These are phyloP conservation scores for Acanthamoeba culbertsoni DNA, from an alignment of 208 protist species.

Conservation along the genomic window DNA sequence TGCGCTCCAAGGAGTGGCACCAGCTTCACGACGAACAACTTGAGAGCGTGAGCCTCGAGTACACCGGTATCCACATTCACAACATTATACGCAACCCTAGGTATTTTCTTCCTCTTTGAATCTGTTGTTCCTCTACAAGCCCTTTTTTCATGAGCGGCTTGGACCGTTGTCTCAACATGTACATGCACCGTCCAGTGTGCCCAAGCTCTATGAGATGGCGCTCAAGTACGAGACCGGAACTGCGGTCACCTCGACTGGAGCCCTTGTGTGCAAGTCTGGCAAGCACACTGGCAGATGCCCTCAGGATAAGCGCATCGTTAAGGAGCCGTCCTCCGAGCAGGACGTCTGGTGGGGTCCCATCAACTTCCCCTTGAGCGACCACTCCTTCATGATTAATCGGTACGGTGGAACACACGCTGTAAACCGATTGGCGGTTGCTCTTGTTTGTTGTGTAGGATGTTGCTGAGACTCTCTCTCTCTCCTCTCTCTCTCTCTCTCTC, in stretches of 20 bases:
- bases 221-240: constrained; percentile 55
- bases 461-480: neutral
- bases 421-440: no score
- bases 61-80: constrained; percentile 11
- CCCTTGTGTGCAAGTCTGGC: constrained; percentile 87
- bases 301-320: constrained; percentile 92
- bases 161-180: neutral
- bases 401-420: neutral
- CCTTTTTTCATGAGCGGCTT: neutral
- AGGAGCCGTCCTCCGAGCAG: constrained; percentile 84
- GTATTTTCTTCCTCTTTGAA: neutral
- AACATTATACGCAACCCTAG: constrained; percentile 21
- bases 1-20: neutral
- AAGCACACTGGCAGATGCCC: constrained; percentile 92
- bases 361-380: constrained; percentile 90
- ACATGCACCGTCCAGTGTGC: neutral
- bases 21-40: neutral
- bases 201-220: constrained; percentile 2
- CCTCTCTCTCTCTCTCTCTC: neutral
- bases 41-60: constrained; percentile 4
- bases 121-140: neutral
- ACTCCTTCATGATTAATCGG: constrained; percentile 89
- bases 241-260: constrained; percentile 86
- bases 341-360: constrained; percentile 94
- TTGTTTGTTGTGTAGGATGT: neutral